phyloP scores from a whole-genome alignment of 208 protist genomes.

The Entamoeba invadens region DNA sequence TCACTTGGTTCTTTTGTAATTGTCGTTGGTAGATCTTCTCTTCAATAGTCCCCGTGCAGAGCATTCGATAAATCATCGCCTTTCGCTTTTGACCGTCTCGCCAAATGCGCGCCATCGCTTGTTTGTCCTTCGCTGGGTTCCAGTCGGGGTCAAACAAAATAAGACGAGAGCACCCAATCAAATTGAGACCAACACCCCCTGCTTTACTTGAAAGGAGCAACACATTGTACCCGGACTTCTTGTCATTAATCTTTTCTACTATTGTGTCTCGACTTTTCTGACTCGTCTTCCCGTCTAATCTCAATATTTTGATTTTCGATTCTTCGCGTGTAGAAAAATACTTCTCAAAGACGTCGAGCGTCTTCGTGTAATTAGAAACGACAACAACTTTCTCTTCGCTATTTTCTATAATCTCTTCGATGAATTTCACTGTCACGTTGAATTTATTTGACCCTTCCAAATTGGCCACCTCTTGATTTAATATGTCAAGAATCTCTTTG shows the following conservation, averaged over 20 bases:
- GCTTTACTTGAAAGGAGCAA: constrained; percentile 4
- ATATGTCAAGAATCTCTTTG: neutral
- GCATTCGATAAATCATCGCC: constrained; percentile 81
- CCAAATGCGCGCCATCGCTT: constrained; percentile 67
- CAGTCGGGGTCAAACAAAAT: neutral
- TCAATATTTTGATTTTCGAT: neutral
- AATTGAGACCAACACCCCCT: constrained; percentile 8
- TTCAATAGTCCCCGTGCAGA: constrained; percentile 87
- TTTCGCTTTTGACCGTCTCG: constrained; percentile 77
- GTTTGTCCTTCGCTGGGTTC: constrained; percentile 1
- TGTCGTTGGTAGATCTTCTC: constrained; percentile 79
- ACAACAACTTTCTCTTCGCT: neutral
- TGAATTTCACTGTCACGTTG: neutral
- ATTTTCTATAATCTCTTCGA: neutral
- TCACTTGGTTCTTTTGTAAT: neutral
- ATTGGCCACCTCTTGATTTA: neutral
- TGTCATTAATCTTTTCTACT: neutral
- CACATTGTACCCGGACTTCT: neutral
- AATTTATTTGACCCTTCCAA: neutral
- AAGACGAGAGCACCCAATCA: neutral
- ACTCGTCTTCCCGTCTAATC: neutral
- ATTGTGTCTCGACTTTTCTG: neutral
- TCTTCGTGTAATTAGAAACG: neutral
- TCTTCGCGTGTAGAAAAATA: neutral
- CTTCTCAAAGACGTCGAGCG: neutral